A percentile compares a stretch with the other conserved stretches of the same genome.
These are phyloP conservation scores for Cryptosporidium sp. DNA, from an alignment of 169 alveolate genomes.

Conservation along the genomic window DNA sequence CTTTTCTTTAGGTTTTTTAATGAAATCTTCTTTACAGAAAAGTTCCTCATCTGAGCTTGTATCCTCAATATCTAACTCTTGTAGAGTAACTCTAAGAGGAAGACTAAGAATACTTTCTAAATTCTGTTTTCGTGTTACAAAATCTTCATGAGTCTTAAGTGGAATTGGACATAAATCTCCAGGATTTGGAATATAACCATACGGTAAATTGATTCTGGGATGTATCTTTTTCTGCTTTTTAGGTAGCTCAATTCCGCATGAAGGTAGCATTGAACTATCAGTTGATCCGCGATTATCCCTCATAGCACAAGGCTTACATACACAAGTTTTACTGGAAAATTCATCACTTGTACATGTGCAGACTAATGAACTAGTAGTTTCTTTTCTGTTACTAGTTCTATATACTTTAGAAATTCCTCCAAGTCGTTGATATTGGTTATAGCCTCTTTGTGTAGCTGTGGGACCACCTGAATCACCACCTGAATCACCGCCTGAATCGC, in stretches of 20 bases:
- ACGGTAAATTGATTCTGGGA: background rate
- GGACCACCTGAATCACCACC: background rate
- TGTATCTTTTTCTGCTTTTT: background rate
- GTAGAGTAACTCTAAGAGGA: background rate
- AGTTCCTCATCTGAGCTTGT: conserved; percentile 8
- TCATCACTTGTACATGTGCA: too few species aligned
- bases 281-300: too few species aligned
- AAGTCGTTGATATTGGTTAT: too few species aligned
- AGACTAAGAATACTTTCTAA: background rate
- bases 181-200: background rate
- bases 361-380: too few species aligned
- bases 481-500: background rate
- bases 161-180: background rate
- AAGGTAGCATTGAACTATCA: too few species aligned
- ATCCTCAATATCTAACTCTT: conserved; percentile 11
- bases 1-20: background rate
- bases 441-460: background rate
- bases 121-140: too few species aligned
- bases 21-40: background rate
- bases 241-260: background rate
- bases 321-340: too few species aligned
- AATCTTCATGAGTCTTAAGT: background rate
- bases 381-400: background rate
- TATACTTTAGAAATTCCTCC: too few species aligned
- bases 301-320: too few species aligned